Base-by-base conservation (phyloP, 345 rosid genomes). In the Jatropha curcas region DNA sequence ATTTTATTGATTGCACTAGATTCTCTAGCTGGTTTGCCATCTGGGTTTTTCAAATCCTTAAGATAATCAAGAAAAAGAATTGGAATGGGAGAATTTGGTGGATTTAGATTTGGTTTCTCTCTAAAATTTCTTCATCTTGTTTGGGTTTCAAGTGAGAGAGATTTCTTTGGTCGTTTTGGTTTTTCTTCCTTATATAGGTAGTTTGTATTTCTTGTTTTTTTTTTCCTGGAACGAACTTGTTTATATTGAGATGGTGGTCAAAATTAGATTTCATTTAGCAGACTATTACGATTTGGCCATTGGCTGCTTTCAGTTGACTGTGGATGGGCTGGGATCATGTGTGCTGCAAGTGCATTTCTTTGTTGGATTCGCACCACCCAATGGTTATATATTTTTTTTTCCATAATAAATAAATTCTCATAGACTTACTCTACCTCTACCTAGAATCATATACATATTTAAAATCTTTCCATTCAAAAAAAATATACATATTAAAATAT, bases 1-100 rank as follows among this genome's bases (percentile, higher is more conserved):
- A 90, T 83, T 91, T 92, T 51, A 95, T 93, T 31, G 96, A 84
- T 84, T 92, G 84, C 84, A 95, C 85, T 79, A 95, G 74, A 74
- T 74, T 82, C 84, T 85, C 98, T 57, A 93, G 77, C 81, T 87
- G 98, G 59, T 71, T 80, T 24, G 90, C 93, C 99, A 95, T 85
- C 57, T 30, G 41, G 8, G 12, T n/a, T 66, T 64, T 0, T 8
- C 1, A 5, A 16, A 19, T 51, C 17, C 5, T 65, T 7, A 19
- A 30, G 27, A 22, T 11, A 41, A 33, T 4, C n/a, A 37, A 28
- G 31, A 27, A 52, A 17, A 11, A 8, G 1, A 20, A 52, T 41
- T 1, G 2, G 9, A 30, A 43, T 25, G 27, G 9, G 34, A 11
- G 4, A 9, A 39, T 8, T 27, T 48, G 46, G 7, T 60, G 25